Conservation (phyloP, 2,329 filamentous ascomycete genomes). For the Cylindrodendrum hubeiense region DNA sequence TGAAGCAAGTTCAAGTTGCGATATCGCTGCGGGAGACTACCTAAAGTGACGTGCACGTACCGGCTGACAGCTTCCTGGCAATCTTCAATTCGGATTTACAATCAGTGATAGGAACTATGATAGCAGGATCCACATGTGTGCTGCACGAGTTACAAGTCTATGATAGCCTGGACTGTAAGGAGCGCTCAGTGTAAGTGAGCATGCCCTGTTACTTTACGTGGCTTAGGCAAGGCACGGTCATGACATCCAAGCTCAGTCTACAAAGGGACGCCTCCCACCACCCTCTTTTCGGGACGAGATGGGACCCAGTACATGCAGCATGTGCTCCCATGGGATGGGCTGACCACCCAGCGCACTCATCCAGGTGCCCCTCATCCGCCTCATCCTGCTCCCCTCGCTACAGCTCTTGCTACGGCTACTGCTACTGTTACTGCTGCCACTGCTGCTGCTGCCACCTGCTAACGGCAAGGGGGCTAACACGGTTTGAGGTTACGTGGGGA, state of each 20-base stretch:
- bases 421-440: not conserved
- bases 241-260: conserved; percentile 14
- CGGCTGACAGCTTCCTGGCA: not conserved
- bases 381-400: not conserved
- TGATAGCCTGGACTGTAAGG: not conserved
- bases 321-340: not conserved
- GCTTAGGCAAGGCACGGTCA: conserved; percentile 3
- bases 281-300: conserved; percentile 3
- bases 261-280: conserved; percentile 14
- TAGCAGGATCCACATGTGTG: conserved; percentile 5
- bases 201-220: conserved; percentile 19
- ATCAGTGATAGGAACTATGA: conserved; percentile 7
- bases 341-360: not conserved
- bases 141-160: not conserved
- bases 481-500: not conserved
- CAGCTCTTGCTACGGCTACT: not conserved
- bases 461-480: not conserved
- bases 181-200: conserved; percentile 7
- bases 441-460: not conserved
- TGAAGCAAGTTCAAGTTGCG: not conserved
- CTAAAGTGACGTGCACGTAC: conserved; percentile 10
- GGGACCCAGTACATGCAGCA: conserved; percentile 1
- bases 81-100: conserved; percentile 9
- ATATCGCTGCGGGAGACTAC: conserved; percentile 4
- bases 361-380: too few species aligned